A percentile compares a stretch with the other conserved stretches of the same genome.
Conservation (phyloP, 768 basidiomycete species). For the Pisolithus albus region DNA sequence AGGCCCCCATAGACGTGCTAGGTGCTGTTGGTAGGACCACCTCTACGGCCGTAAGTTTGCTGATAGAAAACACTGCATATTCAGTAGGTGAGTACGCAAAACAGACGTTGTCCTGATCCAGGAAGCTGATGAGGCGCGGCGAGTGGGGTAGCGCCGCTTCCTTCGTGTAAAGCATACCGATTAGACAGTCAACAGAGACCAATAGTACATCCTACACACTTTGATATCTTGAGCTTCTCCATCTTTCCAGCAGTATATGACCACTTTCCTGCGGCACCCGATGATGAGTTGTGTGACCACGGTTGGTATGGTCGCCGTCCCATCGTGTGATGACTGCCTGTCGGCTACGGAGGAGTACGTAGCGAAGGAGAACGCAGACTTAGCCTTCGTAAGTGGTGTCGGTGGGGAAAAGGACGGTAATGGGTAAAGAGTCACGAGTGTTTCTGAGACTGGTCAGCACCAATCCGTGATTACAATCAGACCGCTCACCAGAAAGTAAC, state of each 20-base stretch:
- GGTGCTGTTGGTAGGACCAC: slow-evolving; percentile 37
- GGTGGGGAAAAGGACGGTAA: slow-evolving; percentile 66
- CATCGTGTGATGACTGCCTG: slow-evolving; percentile 21
- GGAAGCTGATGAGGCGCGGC: slow-evolving; percentile 76
- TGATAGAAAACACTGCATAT: slow-evolving; percentile 62
- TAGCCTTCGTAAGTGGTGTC: slow-evolving; percentile 67
- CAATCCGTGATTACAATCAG: not conserved
- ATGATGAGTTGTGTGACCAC: slow-evolving; percentile 73
- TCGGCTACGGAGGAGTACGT: slow-evolving; percentile 57
- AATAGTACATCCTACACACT: slow-evolving; percentile 34
- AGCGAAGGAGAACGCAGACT: slow-evolving; percentile 78
- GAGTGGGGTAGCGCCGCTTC: slow-evolving; percentile 85
- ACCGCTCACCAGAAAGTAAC: slow-evolving; percentile 66
- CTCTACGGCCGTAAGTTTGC: slow-evolving; percentile 50
- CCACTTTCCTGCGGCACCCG: slow-evolving; percentile 79
- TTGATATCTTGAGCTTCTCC: slow-evolving; percentile 68
- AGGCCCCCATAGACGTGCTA: slow-evolving; percentile 52
- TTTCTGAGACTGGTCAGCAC: slow-evolving; percentile 35
- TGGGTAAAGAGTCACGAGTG: slow-evolving; percentile 65
- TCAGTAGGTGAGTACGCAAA: slow-evolving; percentile 73
- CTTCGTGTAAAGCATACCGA: slow-evolving; percentile 31
- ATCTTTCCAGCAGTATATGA: slow-evolving; percentile 83
- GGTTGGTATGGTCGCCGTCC: slow-evolving; percentile 44
- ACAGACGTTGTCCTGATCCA: slow-evolving; percentile 52
- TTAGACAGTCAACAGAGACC: not conserved